Conservation (phyloP, 2,329 filamentous ascomycete genomes). For the Seiridium unicorne region DNA sequence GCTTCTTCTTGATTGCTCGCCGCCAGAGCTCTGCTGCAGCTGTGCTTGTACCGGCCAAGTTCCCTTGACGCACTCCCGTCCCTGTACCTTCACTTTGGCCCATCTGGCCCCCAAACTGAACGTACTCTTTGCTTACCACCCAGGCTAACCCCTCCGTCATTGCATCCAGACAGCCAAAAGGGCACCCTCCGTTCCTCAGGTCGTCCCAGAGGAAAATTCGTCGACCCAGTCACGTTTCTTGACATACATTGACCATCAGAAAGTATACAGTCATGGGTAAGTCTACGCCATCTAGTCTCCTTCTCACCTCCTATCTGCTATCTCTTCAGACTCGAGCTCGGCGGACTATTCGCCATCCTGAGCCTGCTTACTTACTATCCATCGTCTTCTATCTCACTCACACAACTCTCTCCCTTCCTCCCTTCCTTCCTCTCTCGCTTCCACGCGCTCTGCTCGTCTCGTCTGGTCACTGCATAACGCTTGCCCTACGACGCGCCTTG, state of each 20-base stretch:
- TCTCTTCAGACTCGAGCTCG: not conserved
- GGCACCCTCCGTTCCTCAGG: slow-evolving; percentile 1
- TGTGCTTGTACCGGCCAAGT: not conserved
- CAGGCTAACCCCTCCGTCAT: slow-evolving; percentile 9
- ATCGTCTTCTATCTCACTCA: not conserved
- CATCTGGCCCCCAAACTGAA: slow-evolving; percentile 3
- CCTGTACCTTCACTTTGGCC: slow-evolving; percentile 6
- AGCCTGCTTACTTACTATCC: not conserved
- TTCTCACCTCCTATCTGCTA: not conserved
- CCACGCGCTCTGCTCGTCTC: not conserved
- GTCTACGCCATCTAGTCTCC: not conserved
- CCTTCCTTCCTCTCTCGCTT: not conserved
- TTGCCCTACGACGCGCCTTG: slow-evolving; percentile 15
- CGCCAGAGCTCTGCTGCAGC: not conserved
- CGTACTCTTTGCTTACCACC: slow-evolving; percentile 9
- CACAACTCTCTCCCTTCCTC: not conserved
- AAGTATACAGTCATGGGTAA: slow-evolving; percentile 12
- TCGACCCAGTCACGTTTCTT: slow-evolving; percentile 1
- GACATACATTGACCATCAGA: not conserved
- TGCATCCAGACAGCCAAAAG: not conserved
- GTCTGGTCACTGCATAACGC: slow-evolving; percentile 5
- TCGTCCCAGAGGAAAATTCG: slow-evolving; percentile 6
- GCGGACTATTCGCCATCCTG: not conserved
- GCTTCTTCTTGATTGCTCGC: slow-evolving; percentile 4
- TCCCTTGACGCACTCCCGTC: not conserved